phyloP scores from a whole-genome alignment of 345 rosid species.

The Psidium friedrichsthalianum region DNA sequence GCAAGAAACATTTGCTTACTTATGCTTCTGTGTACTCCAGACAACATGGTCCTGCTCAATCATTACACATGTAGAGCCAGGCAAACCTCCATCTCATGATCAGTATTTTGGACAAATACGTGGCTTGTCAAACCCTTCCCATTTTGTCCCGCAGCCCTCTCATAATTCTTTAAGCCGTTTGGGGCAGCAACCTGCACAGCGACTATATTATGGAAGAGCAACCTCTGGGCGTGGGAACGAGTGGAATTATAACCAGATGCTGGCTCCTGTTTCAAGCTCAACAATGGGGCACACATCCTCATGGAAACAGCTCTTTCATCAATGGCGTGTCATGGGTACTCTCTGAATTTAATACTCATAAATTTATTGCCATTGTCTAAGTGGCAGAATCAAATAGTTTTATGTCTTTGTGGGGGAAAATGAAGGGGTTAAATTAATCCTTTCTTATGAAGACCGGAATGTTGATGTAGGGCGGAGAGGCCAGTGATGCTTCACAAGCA shows the following conservation, averaged over 20 bases:
- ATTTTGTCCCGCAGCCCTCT: slow-evolving; percentile 37
- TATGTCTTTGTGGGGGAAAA: not conserved
- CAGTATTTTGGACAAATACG: slow-evolving; percentile 47
- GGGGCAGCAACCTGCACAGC: slow-evolving; percentile 67
- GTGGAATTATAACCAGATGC: slow-evolving; percentile 59
- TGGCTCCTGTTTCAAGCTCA: slow-evolving; percentile 53
- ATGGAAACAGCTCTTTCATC: slow-evolving; percentile 62
- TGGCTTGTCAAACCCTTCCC: slow-evolving; percentile 44
- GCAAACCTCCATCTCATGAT: slow-evolving; percentile 65
- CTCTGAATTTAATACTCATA: slow-evolving; percentile 7
- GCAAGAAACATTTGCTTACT: not conserved
- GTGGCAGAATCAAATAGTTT: not conserved
- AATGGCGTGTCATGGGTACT: slow-evolving; percentile 75
- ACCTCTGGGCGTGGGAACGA: slow-evolving; percentile 39
- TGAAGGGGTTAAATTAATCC: not conserved
- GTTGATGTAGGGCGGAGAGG: slow-evolving; percentile 59
- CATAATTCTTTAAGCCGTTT: slow-evolving; percentile 89
- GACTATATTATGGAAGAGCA: slow-evolving; percentile 46
- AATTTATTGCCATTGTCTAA: not conserved
- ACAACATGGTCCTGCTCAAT: slow-evolving; percentile 51
- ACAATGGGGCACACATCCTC: slow-evolving; percentile 68
- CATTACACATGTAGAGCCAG: slow-evolving; percentile 48
- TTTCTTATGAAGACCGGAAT: slow-evolving; percentile 4
- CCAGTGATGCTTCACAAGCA: slow-evolving; percentile 56
- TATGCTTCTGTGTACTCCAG: slow-evolving; percentile 23